Percentiles rank a stretch among this genome's conserved stretches.
phyloP scores from a whole-genome alignment of 805 yeast species.

The Candida orba region DNA sequence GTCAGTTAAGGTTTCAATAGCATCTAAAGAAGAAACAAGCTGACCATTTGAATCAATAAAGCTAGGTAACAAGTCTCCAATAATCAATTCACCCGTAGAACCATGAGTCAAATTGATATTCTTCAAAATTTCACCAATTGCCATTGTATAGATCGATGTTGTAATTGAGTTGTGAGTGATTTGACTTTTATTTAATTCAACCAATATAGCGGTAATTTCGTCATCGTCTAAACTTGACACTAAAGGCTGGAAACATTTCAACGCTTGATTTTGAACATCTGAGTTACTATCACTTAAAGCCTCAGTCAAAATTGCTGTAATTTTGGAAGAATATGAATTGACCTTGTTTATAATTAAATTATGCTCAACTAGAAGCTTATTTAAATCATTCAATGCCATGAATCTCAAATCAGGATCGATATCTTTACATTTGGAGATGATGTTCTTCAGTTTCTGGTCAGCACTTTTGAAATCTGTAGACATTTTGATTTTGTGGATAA shows the following conservation, averaged over 20 bases:
- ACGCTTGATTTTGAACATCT: conserved; percentile 71
- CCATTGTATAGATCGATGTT: conserved; percentile 24
- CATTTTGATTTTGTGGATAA: conserved; percentile 1
- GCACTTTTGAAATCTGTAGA: conserved; percentile 25
- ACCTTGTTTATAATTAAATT: conserved; percentile 22
- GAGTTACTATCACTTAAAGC: conserved; percentile 54
- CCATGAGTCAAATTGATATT: conserved; percentile 19
- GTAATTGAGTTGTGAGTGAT: conserved; percentile 20
- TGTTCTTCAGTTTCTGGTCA: conserved; percentile 20
- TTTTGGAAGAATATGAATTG: conserved; percentile 25
- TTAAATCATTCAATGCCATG: conserved; percentile 78
- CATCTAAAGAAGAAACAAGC: conserved; percentile 36
- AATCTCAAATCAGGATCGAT: conserved; percentile 78
- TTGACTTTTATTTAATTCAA: conserved; percentile 14
- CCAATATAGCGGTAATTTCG: conserved; percentile 17
- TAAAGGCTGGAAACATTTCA: conserved; percentile 45
- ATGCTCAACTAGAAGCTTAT: conserved; percentile 32
- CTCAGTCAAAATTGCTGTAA: conserved; percentile 34
- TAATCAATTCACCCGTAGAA: conserved; percentile 23
- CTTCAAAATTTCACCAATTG: conserved; percentile 19
- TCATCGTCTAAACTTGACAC: conserved; percentile 19
- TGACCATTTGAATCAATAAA: conserved; percentile 28
- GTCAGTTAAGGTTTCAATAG: conserved; percentile 55
- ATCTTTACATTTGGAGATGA: conserved; percentile 42
- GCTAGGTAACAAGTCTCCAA: conserved; percentile 33